Conservation (phyloP, 257 asterid genomes). For the Avicennia marina region DNA sequence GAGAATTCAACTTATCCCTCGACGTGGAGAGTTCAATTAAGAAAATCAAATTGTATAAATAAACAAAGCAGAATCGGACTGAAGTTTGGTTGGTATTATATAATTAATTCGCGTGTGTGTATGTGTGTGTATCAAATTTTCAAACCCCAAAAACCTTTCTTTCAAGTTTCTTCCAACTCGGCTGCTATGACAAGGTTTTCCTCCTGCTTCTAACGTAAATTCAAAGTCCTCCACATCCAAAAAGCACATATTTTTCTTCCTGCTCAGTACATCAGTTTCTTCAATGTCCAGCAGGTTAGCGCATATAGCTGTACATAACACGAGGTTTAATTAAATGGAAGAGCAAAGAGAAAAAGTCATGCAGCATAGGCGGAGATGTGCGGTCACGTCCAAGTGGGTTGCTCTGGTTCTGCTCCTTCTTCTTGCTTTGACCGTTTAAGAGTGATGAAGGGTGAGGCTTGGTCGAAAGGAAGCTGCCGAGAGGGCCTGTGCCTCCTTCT, state of each 20-base stretch:
- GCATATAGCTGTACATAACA: too few relatives aligned
- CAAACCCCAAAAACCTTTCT: slow-evolving; percentile 18
- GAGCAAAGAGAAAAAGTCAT: background rate
- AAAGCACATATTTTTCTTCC: background rate
- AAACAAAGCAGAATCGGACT: background rate
- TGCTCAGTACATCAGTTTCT: too few relatives aligned
- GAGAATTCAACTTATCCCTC: background rate
- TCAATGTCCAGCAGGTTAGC: too few relatives aligned
- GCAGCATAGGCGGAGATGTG: background rate
- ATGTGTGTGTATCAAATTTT: background rate
- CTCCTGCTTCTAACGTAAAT: background rate
- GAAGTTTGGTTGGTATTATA: slow-evolving; percentile 13
- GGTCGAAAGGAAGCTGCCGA: slow-evolving; percentile 39
- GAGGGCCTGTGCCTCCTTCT: slow-evolving; percentile 72
- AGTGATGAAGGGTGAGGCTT: slow-evolving; percentile 19
- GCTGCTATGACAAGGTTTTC: slow-evolving; percentile 10
- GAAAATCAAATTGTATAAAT: background rate
- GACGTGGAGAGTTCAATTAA: slow-evolving; percentile 2
- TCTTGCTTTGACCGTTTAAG: slow-evolving; percentile 23
- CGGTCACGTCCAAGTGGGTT: slow-evolving; percentile 8
- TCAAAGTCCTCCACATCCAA: slow-evolving; percentile 17
- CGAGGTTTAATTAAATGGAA: background rate
- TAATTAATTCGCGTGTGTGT: too few relatives aligned
- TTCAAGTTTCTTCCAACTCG: slow-evolving; percentile 17
- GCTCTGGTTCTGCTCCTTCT: slow-evolving; percentile 22